Evolutionary conservation across 2,329 filamentous ascomycete species (phyloP).

Genomic region (Fusarium veterinarium): DNA sequence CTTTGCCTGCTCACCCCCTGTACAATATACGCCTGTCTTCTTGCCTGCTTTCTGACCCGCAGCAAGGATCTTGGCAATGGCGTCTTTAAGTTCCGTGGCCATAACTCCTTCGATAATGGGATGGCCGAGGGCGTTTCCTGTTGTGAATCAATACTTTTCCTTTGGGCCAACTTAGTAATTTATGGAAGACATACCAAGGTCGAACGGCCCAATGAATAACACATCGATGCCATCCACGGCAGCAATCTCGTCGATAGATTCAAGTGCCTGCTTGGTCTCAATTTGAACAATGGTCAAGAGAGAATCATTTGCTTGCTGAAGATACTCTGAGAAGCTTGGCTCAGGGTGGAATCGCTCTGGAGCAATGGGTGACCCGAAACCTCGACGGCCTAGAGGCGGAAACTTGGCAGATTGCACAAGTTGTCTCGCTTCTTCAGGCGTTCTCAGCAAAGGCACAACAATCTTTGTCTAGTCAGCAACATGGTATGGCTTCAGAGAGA

Average conservation of each 20-base stretch:
- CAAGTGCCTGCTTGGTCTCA: slow-evolving; percentile 72
- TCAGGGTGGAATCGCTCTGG: slow-evolving; percentile 56
- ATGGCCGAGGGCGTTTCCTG: slow-evolving; percentile 69
- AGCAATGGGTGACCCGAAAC: slow-evolving; percentile 62
- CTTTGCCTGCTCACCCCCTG: slow-evolving; percentile 66
- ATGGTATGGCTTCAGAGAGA: neutral
- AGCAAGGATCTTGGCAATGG: slow-evolving; percentile 67
- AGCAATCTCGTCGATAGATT: slow-evolving; percentile 70
- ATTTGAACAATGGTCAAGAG: slow-evolving; percentile 76
- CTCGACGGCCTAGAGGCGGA: slow-evolving; percentile 60
- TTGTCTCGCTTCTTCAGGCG: slow-evolving; percentile 57
- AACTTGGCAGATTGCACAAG: slow-evolving; percentile 63
- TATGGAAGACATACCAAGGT: slow-evolving; percentile 59
- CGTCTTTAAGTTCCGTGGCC: slow-evolving; percentile 66
- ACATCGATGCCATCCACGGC: slow-evolving; percentile 70
- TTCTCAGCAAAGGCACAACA: slow-evolving; percentile 59
- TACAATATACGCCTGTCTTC: slow-evolving; percentile 72
- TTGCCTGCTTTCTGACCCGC: slow-evolving; percentile 72
- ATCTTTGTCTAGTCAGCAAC: slow-evolving; percentile 48
- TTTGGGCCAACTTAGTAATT: neutral
- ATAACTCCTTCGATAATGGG: slow-evolving; percentile 72
- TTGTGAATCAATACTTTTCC: slow-evolving; percentile 5
- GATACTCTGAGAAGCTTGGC: slow-evolving; percentile 60
- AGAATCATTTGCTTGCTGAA: slow-evolving; percentile 61
- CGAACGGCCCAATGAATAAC: slow-evolving; percentile 74